Evolutionary conservation across 495 filamentous ascomycete genomes (phyloP), one percentile per base, ranked within the genome.

Genomic region (Alectoria sarmentosa): DNA sequence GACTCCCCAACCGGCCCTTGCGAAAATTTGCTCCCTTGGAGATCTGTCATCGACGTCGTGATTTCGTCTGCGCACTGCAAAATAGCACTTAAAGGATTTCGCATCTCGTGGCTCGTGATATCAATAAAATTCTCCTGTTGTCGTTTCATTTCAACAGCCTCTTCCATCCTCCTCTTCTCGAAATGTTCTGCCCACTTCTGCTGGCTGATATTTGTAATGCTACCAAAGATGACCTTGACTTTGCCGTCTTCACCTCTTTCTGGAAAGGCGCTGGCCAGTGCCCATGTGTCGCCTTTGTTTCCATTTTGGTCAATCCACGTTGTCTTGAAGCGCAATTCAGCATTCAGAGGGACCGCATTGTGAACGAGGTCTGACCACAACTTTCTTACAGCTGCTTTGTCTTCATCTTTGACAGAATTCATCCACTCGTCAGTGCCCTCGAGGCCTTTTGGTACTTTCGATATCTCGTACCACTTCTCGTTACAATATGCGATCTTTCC

Each of bases 41-140:
- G 80, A 15, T 76, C 76, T 52, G 71, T 73, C 23, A 90, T 68
- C 17, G 79, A 76, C 1, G 76, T 81, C 10, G 80, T 70, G 37
- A 93, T 91, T 72, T 92, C 88, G 68, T 94, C 90, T 7, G 87
- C 85, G 70, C 88, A 92, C 73, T 92, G 89, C 41, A 92, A 74
- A 55, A 93, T 90, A 11, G 90, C 90, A 54, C 84, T 88, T 13
- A 94, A 78, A 2, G 91, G 91, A 66, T 94, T 96, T 13, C 90
- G 83, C 79, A 94, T 90, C 70, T 96, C 90, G 69, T 96, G 90
- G 66, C 87, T 90, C 10, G 88, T 92, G 66, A 91, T 93, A 72
- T 93, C 90, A 69, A 94, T 92, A 73, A 93, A 95, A 65, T 91
- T 91, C 70, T 93, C 86, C 66, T 89, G 86, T 65, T 88, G 84